Conservation (phyloP, 208 protist genomes). For the Naegleria lovaniensis region DNA sequence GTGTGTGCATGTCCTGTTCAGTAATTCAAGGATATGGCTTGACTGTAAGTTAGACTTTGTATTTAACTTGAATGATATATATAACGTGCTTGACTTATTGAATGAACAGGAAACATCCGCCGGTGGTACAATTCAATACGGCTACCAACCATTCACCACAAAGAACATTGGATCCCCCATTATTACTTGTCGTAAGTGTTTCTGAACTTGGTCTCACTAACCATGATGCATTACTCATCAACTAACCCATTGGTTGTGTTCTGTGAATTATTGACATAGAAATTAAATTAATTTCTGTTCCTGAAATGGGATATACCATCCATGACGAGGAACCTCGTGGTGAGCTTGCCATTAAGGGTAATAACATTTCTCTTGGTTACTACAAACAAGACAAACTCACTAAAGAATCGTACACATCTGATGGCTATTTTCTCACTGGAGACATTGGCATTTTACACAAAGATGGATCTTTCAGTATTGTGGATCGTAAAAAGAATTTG, state of each 20-base stretch:
- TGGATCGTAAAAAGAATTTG: constrained; percentile 45
- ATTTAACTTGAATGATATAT: too few relatives aligned
- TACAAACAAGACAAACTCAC: constrained; percentile 46
- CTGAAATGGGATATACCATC: constrained; percentile 64
- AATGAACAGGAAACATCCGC: background rate
- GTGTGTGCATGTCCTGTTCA: constrained; percentile 17
- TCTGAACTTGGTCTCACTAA: too few relatives aligned
- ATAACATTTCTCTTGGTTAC: constrained; percentile 58
- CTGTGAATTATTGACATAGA: too few relatives aligned
- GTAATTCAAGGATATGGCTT: constrained; percentile 22
- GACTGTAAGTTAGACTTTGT: background rate
- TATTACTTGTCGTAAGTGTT: background rate
- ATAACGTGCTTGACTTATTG: too few relatives aligned
- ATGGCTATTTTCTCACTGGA: constrained; percentile 56
- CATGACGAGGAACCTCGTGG: constrained; percentile 35
- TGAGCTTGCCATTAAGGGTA: constrained; percentile 58
- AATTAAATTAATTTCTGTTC: constrained; percentile 61
- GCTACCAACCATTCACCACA: background rate
- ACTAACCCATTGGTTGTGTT: too few relatives aligned
- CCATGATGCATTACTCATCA: too few relatives aligned
- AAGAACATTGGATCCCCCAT: background rate
- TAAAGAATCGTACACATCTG: constrained; percentile 45
- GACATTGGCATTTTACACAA: constrained; percentile 31
- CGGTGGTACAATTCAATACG: background rate
- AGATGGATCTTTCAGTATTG: constrained; percentile 22